Base-by-base conservation (phyloP, 306 rosid genomes). In the Vicia villosa region DNA sequence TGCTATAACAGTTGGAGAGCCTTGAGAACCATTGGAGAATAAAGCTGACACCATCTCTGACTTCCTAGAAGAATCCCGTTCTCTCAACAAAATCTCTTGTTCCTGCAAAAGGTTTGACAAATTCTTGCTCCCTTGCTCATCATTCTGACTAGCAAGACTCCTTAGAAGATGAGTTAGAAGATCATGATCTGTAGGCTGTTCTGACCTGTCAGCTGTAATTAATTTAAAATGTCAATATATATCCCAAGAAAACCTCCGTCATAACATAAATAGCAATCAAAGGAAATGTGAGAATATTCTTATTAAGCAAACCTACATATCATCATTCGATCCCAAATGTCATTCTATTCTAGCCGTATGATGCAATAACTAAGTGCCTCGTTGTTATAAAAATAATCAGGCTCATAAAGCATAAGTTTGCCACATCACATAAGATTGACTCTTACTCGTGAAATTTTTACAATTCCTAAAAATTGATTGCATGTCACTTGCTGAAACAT, bases 151-250 rank as follows among this genome's bases (percentile, higher is more conserved):
- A 36, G 91, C 86, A 63, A 86, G 81, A 70, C 84, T 86, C 82
- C 80, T 82, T 71, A 92, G 47, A 78, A 92, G 82, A 85, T 92
- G 91, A 68, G 96, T 56, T 32, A 89, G 74, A 54, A 92, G 73
- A 86, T 92, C 89, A 77, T 85, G 96, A 59, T 92, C 92, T 7
- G 91, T 83, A 15, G 84, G 78, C 75, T 87, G 91, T 74, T 87
- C 86, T 63, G 91, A 84, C 74, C 83, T 85, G 74, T 80, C 85
- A 77, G 92, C 96, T 89, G 32, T 77, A 79, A 74, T 79, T 70
- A 76, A 77, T 37, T 42, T 57, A 76, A 83, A 63, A 67, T 1
- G 57, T 80, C 74, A 63, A 36, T 26, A 76, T 62, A 68, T 70
- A 66, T 57, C 70, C 56, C 64, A 65, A 45, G 30, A 62, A 68